Evolutionary conservation across 2,329 filamentous ascomycete genomes (phyloP), one percentile per base, ranked within the genome.

Genomic region (Paracoccidioides brasiliensis): DNA sequence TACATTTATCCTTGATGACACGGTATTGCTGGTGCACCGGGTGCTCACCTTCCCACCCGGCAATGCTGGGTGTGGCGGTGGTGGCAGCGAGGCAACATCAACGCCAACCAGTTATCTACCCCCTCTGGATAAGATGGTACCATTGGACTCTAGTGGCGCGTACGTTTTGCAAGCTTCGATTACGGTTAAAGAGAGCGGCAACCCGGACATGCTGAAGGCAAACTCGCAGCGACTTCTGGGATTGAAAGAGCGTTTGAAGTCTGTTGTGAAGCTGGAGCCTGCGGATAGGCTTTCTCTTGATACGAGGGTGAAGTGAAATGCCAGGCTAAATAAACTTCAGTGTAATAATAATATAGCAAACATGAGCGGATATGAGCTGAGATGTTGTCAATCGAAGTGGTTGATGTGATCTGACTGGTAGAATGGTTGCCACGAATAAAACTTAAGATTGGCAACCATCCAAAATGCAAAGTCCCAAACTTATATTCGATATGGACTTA

Each of bases 241-340:
- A 1, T 73, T 84, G 59, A 78, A 78, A 61, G 75, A 78, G 55
- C 71, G 74, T 56, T 72, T 84, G 67, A 80, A 77, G 61, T 70
- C 69, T 8, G 78, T 77, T 14, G 76, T 84, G 28, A 77, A 80
- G 53, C 64, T 85, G 61, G 72, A 76, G 49, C 73, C 78, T 48
- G 79, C 78, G 0, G 80, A 84, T 66, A 72, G 82, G 52, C 67
- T 84, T 52, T 72, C 77, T 32, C 68, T 84, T 59, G 81, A 84
- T 64, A 81, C 80, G 3, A 73, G 81, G 55, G 78, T 81, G 42
- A 82, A 78, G 65, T 79, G 48, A 73, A 64, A 55, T 45, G 50
- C 22, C 55, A 49, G 9, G 37, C 5, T 62, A 54, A 22, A 8
- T 58, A 60, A 60, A 38, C 55, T 15, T 15, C 14, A 42, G 6